A percentile compares a stretch with the other conserved stretches of the same genome.
phyloP scores from a whole-genome alignment of 1,284 basidiomycete species.

The Leccinum subrobustum region DNA sequence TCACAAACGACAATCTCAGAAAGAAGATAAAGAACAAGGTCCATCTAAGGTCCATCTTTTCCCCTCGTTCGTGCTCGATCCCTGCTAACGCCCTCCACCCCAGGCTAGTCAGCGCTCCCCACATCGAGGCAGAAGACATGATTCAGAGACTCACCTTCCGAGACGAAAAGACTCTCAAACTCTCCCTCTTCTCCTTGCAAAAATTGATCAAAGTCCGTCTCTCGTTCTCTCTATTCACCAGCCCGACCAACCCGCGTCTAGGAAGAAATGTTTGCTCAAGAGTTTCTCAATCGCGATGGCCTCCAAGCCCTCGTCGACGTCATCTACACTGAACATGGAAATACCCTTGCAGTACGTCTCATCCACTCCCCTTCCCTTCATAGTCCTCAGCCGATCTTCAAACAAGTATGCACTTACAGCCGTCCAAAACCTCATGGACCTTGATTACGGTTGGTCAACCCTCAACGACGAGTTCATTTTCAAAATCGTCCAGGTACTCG shows the following conservation, averaged over 20 bases:
- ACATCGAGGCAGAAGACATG: constrained; percentile 79
- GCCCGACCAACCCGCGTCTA: constrained; percentile 32
- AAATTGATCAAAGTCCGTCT: constrained; percentile 69
- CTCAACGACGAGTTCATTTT: constrained; percentile 74
- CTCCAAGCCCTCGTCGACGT: constrained; percentile 73
- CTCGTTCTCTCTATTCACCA: background rate
- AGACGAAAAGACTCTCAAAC: constrained; percentile 63
- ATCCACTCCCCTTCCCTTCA: constrained; percentile 14
- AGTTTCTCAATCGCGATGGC: constrained; percentile 82
- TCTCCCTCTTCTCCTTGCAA: constrained; percentile 79
- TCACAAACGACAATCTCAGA: constrained; percentile 88
- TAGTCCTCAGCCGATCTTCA: constrained; percentile 8
- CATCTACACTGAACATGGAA: constrained; percentile 72
- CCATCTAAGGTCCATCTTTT: constrained; percentile 68
- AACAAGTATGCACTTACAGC: constrained; percentile 77
- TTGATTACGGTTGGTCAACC: constrained; percentile 77
- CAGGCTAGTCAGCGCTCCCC: constrained; percentile 80
- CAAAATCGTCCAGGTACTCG: constrained; percentile 79
- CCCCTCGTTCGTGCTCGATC: background rate
- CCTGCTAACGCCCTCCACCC: constrained; percentile 3
- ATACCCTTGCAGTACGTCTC: constrained; percentile 75
- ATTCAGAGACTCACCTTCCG: constrained; percentile 66
- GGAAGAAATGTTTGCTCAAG: constrained; percentile 87
- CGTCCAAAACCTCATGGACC: constrained; percentile 85
- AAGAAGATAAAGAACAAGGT: constrained; percentile 80